A percentile compares a stretch with the other conserved stretches of the same genome.
These are phyloP conservation scores for Monilinia aucupariae DNA, from an alignment of 2,329 filamentous ascomycete species.

Conservation along the genomic window DNA sequence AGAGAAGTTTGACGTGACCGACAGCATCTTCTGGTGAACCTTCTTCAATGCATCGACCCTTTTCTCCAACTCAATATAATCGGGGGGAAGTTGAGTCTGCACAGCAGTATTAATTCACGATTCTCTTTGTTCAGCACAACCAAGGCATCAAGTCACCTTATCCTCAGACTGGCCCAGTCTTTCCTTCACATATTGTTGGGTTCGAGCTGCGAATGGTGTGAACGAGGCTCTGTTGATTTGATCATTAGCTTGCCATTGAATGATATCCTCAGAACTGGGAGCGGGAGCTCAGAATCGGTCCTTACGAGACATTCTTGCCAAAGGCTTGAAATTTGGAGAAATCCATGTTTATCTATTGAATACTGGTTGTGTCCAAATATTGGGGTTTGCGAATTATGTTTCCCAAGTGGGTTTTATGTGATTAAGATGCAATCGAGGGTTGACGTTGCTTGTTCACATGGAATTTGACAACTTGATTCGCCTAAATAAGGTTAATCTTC, in stretches of 20 bases:
- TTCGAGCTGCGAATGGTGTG: slow-evolving; percentile 87
- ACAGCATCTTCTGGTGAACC: slow-evolving; percentile 94
- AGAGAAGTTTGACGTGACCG: slow-evolving; percentile 91
- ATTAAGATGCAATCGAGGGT: slow-evolving; percentile 6
- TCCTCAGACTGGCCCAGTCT: slow-evolving; percentile 92
- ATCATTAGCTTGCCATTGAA: slow-evolving; percentile 28
- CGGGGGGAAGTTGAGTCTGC: slow-evolving; percentile 92
- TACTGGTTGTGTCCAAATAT: neutral
- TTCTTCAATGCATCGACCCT: slow-evolving; percentile 94
- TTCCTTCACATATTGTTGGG: slow-evolving; percentile 96
- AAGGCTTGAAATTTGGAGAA: slow-evolving; percentile 56
- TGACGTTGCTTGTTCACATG: slow-evolving; percentile 15
- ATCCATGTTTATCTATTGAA: slow-evolving; percentile 47
- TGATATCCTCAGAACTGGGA: slow-evolving; percentile 21
- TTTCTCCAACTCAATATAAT: slow-evolving; percentile 98
- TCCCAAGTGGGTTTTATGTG: slow-evolving; percentile 2
- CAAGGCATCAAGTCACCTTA: slow-evolving; percentile 53
- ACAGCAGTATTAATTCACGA: slow-evolving; percentile 7
- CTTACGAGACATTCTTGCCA: slow-evolving; percentile 65
- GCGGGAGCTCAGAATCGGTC: slow-evolving; percentile 18
- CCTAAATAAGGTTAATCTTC: slow-evolving; percentile 1
- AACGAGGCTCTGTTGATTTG: slow-evolving; percentile 65
- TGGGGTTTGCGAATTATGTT: neutral
- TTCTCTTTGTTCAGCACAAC: neutral
- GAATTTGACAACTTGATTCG: slow-evolving; percentile 10